These are phyloP conservation scores for Corylus avellana DNA, from an alignment of 306 rosid genomes.

Conservation along the genomic window DNA sequence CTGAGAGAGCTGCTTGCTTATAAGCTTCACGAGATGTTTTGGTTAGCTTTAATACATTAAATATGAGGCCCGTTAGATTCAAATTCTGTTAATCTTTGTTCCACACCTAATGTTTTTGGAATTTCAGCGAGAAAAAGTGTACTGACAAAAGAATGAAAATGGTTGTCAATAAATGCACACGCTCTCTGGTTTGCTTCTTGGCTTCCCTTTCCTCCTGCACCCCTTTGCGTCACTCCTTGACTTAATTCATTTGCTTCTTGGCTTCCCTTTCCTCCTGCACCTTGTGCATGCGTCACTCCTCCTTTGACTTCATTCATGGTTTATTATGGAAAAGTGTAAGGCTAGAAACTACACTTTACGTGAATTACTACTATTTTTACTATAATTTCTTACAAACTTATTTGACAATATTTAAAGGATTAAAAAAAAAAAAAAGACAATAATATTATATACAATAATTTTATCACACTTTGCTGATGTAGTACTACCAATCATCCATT, in stretches of 20 bases:
- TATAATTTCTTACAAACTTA: too few relatives aligned
- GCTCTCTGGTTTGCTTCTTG: slow-evolving; percentile 22
- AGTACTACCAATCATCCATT: too few relatives aligned
- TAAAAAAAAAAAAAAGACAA: too few relatives aligned
- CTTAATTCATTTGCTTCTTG: slow-evolving; percentile 7
- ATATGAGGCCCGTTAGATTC: slow-evolving; percentile 38
- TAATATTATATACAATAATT: too few relatives aligned
- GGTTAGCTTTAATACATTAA: slow-evolving; percentile 47
- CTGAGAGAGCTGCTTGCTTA: slow-evolving; percentile 34
- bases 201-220: slow-evolving; percentile 15
- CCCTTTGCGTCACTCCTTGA: slow-evolving; percentile 19
- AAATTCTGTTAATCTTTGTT: slow-evolving; percentile 38
- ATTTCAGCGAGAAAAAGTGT: neutral
- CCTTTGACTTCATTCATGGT: too few relatives aligned
- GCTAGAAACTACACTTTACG: too few relatives aligned
- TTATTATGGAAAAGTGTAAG: too few relatives aligned
- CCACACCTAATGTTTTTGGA: neutral
- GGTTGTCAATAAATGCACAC: slow-evolving; percentile 17
- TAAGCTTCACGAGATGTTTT: slow-evolving; percentile 78
- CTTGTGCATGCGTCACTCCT: too few relatives aligned
- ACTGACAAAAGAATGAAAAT: neutral
- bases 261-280: too few relatives aligned
- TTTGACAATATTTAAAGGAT: too few relatives aligned
- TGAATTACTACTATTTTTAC: too few relatives aligned
- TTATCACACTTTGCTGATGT: too few relatives aligned